Evolutionary conservation across 164 flowering plant species (phyloP).

Genomic region (Macadamia integrifolia): DNA sequence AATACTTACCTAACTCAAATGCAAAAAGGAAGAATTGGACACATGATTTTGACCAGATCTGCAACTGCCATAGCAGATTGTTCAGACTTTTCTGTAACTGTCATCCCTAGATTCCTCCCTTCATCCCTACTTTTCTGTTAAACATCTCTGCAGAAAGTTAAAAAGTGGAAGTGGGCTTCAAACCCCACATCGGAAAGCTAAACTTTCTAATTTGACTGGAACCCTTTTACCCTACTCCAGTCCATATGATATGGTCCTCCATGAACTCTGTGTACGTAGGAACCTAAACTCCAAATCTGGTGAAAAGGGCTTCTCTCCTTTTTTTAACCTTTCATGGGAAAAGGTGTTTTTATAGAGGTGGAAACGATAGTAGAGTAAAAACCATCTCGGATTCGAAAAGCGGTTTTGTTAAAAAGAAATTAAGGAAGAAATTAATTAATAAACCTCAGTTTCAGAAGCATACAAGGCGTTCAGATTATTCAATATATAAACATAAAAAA

Average conservation of each 20-base stretch:
- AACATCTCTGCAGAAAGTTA: constrained; percentile 12
- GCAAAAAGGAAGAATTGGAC: no score
- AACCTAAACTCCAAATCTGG: constrained; percentile 11
- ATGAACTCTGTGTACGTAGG: not conserved
- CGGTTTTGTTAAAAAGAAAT: constrained; percentile 7
- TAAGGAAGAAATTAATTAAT: constrained; percentile 12
- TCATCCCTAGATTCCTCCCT: constrained; percentile 20
- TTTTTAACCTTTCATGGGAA: constrained; percentile 30
- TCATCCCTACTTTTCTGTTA: constrained; percentile 4
- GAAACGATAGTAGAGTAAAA: constrained; percentile 18
- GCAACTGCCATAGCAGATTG: constrained; percentile 18
- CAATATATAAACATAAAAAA: constrained; percentile 6
- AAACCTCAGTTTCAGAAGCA: constrained; percentile 6
- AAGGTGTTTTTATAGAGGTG: constrained; percentile 18
- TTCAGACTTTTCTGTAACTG: constrained; percentile 16
- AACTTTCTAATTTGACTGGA: constrained; percentile 8
- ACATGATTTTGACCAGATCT: constrained; percentile 8
- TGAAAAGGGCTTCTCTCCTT: constrained; percentile 22
- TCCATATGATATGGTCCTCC: constrained; percentile 11
- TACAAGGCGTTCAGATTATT: constrained; percentile 1
- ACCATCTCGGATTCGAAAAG: constrained; percentile 35
- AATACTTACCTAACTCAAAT: no score
- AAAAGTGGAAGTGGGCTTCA: not conserved
- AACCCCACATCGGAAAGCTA: not conserved
- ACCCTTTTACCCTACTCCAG: constrained; percentile 10